These are phyloP conservation scores for Calophaca sinica DNA, from an alignment of 306 rosid genomes.

Conservation along the genomic window DNA sequence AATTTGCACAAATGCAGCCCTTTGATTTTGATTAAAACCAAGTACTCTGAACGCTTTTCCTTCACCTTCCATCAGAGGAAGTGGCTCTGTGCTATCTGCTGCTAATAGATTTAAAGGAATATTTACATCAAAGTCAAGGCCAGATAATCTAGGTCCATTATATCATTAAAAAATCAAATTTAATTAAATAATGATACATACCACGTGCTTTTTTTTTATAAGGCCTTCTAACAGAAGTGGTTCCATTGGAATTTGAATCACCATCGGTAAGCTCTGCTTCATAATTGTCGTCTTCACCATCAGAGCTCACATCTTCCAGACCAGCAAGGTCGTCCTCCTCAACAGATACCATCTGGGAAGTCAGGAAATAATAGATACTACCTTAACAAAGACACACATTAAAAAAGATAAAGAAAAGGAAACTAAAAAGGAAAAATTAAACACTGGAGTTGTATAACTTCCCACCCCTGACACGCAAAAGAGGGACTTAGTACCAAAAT, in stretches of 20 bases:
- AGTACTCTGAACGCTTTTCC: conserved; percentile 94
- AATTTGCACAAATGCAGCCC: conserved; percentile 93
- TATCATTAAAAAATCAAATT: conserved; percentile 30
- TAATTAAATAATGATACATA: conserved; percentile 45
- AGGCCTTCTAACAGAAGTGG: conserved; percentile 64
- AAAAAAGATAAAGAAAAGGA: conserved; percentile 5
- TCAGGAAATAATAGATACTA: conserved; percentile 32
- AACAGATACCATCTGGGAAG: conserved; percentile 88
- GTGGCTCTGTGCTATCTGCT: conserved; percentile 86
- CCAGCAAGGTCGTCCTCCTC: conserved; percentile 99
- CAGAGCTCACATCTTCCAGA: conserved; percentile 94
- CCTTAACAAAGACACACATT: background rate
- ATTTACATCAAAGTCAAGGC: conserved; percentile 29
- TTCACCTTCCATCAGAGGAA: conserved; percentile 99
- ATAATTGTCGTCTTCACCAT: conserved; percentile 95
- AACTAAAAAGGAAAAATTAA: background rate
- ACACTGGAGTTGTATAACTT: background rate
- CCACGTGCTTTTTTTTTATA: conserved; percentile 78
- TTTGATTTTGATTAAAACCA: conserved; percentile 96
- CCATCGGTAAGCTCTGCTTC: conserved; percentile 92
- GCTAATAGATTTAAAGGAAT: conserved; percentile 44
- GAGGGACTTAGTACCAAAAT: conserved; percentile 25
- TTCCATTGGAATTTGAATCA: conserved; percentile 78
- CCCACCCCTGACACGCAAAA: background rate
- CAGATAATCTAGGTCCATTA: conserved; percentile 30